Conservation (phyloP, 257 asterid genomes). For the Datura wrightii region DNA sequence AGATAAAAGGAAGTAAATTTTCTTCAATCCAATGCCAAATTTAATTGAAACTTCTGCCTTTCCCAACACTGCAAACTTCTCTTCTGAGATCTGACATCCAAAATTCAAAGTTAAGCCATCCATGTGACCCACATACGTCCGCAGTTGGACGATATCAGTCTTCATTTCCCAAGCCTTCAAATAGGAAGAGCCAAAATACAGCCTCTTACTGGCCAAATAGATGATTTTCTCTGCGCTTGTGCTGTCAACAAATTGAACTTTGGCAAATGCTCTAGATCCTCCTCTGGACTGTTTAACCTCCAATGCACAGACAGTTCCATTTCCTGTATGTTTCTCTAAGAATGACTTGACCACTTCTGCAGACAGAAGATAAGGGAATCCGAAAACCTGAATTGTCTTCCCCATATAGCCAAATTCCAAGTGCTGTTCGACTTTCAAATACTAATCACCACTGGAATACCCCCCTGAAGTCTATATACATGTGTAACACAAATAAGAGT, state of each 20-base stretch:
- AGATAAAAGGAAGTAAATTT: conserved; percentile 50
- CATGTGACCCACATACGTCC: conserved; percentile 47
- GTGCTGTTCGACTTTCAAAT: background rate
- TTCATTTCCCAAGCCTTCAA: conserved; percentile 56
- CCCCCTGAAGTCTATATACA: conserved; percentile 15
- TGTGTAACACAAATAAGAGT: conserved; percentile 19
- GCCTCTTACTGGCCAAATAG: conserved; percentile 36
- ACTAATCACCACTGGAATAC: background rate
- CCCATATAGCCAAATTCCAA: too few species aligned
- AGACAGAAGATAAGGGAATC: too few species aligned
- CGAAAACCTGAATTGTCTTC: too few species aligned
- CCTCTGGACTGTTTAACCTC: conserved; percentile 56
- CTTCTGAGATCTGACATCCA: conserved; percentile 66
- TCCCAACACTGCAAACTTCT: conserved; percentile 59
- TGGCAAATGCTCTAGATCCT: conserved; percentile 65
- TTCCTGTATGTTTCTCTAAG: too few species aligned
- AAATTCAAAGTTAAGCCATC: conserved; percentile 52
- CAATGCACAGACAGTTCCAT: conserved; percentile 52
- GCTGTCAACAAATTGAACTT: conserved; percentile 61
- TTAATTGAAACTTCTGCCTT: conserved; percentile 45
- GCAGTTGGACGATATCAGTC: conserved; percentile 48
- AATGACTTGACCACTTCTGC: too few species aligned
- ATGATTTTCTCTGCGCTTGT: conserved; percentile 45
- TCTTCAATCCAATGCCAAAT: conserved; percentile 68
- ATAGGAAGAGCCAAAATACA: conserved; percentile 60